These are phyloP conservation scores for Aspergillus quadrilineatus DNA, from an alignment of 2,329 filamentous ascomycete genomes.

Conservation along the genomic window DNA sequence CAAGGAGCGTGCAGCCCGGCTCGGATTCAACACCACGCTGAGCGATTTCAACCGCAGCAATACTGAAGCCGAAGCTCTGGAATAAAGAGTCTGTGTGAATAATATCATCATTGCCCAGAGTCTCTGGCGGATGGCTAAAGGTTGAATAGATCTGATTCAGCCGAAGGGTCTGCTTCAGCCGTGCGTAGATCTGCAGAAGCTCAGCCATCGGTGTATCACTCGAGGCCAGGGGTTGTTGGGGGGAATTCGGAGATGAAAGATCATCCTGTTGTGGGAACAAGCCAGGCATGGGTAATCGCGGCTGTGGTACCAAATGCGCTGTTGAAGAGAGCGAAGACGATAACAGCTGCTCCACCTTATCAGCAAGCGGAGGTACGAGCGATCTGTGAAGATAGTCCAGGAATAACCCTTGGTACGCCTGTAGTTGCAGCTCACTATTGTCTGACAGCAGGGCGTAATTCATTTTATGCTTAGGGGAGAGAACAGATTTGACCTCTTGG, in stretches of 20 bases:
- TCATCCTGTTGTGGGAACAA: constrained; percentile 40
- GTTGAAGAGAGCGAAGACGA: constrained; percentile 29
- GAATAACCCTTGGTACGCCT: constrained; percentile 50
- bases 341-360: constrained; percentile 37
- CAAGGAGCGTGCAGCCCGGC: constrained; percentile 71
- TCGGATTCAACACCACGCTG: constrained; percentile 80
- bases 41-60: constrained; percentile 85
- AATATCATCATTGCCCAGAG: constrained; percentile 47
- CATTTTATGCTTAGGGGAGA: constrained; percentile 51
- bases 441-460: constrained; percentile 47
- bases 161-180: constrained; percentile 56
- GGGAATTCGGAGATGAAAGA: constrained; percentile 28
- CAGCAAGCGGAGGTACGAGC: constrained; percentile 52
- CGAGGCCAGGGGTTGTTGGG: constrained; percentile 31
- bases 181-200: constrained; percentile 56
- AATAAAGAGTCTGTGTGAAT: constrained; percentile 47
- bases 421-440: constrained; percentile 32
- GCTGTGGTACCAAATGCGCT: constrained; percentile 29
- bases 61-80: constrained; percentile 70
- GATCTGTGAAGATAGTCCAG: constrained; percentile 52
- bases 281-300: constrained; percentile 40
- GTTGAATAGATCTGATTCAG: constrained; percentile 51
- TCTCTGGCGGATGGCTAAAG: constrained; percentile 46
- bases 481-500: constrained; percentile 52
- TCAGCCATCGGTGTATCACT: constrained; percentile 44